Percentiles rank a stretch among this genome's conserved stretches.
Evolutionary conservation across 2,329 filamentous ascomycete genomes (phyloP).

Genomic region (Seiridium unicorne): DNA sequence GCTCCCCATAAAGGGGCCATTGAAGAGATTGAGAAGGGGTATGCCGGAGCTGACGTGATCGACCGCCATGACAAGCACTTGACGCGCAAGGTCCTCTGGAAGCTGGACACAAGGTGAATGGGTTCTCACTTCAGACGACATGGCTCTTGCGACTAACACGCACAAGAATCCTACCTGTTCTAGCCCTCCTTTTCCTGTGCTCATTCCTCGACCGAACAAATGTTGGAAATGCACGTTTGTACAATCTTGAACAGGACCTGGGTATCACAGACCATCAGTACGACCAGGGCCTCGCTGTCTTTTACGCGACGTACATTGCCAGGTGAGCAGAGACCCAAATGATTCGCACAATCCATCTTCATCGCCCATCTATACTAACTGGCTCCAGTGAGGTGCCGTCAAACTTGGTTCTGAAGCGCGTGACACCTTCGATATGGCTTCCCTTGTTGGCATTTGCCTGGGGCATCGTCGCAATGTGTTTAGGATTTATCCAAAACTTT

Average conservation of each 20-base stretch:
- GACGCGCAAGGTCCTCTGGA: constrained; percentile 45
- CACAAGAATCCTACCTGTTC: constrained; percentile 56
- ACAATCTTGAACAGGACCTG: constrained; percentile 58
- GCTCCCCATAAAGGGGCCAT: constrained; percentile 16
- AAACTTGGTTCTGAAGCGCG: constrained; percentile 61
- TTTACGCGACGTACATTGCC: constrained; percentile 63
- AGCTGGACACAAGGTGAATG: constrained; percentile 49
- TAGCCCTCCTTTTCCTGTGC: constrained; percentile 65
- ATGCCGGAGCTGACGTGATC: constrained; percentile 3
- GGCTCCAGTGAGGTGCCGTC: constrained; percentile 57
- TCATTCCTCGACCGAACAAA: constrained; percentile 69
- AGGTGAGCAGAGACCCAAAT: constrained; percentile 36
- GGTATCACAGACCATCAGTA: constrained; percentile 61
- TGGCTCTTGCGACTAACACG: background rate
- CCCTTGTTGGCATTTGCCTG: constrained; percentile 54
- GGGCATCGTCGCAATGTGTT: constrained; percentile 58
- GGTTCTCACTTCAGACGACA: background rate
- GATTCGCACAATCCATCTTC: background rate
- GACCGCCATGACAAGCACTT: constrained; percentile 23
- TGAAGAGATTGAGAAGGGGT: constrained; percentile 24
- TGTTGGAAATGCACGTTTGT: constrained; percentile 68
- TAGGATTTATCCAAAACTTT: constrained; percentile 52
- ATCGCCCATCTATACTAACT: background rate
- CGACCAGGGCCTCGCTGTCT: constrained; percentile 61
- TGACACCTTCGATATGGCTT: constrained; percentile 60